A percentile compares a stretch with the other conserved stretches of the same genome.
phyloP scores from a whole-genome alignment of 2,329 filamentous ascomycete genomes.

The Fusarium nanum region DNA sequence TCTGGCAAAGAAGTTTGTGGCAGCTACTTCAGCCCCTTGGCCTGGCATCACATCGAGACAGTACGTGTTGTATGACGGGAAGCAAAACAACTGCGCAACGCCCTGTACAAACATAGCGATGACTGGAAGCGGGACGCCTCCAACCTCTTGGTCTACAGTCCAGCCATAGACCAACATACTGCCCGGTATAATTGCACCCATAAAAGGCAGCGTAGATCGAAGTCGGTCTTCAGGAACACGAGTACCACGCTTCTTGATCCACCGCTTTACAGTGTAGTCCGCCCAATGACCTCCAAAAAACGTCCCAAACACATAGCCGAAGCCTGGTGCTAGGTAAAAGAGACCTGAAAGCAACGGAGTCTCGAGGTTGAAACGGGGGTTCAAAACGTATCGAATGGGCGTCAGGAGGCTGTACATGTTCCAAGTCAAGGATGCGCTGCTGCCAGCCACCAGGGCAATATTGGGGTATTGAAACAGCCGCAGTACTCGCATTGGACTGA shows the following conservation, averaged over 20 bases:
- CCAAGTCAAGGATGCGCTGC: conserved; percentile 74
- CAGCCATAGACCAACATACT: conserved; percentile 73
- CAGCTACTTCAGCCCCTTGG: conserved; percentile 77
- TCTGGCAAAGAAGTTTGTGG: conserved; percentile 82
- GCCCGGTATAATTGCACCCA: conserved; percentile 67
- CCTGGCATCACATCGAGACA: conserved; percentile 83
- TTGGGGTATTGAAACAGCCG: conserved; percentile 76
- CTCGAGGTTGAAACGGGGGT: conserved; percentile 76
- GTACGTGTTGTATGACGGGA: conserved; percentile 81
- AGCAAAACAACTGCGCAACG: conserved; percentile 79
- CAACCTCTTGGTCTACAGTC: conserved; percentile 61
- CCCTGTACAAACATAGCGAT: conserved; percentile 81
- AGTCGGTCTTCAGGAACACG: conserved; percentile 77
- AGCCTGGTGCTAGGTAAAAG: conserved; percentile 80
- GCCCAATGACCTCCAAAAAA: conserved; percentile 79
- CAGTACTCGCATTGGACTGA: conserved; percentile 74
- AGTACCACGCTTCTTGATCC: conserved; percentile 67
- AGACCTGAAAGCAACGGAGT: conserved; percentile 75
- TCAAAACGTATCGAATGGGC: conserved; percentile 77
- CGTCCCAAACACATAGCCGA: conserved; percentile 75
- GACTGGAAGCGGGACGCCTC: conserved; percentile 71
- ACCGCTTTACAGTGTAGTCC: conserved; percentile 73
- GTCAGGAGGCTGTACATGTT: conserved; percentile 75
- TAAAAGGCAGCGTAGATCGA: conserved; percentile 66
- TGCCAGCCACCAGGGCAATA: conserved; percentile 68